These are phyloP conservation scores for Metschnikowia colocasiae DNA, from an alignment of 805 yeast genomes.

Conservation along the genomic window DNA sequence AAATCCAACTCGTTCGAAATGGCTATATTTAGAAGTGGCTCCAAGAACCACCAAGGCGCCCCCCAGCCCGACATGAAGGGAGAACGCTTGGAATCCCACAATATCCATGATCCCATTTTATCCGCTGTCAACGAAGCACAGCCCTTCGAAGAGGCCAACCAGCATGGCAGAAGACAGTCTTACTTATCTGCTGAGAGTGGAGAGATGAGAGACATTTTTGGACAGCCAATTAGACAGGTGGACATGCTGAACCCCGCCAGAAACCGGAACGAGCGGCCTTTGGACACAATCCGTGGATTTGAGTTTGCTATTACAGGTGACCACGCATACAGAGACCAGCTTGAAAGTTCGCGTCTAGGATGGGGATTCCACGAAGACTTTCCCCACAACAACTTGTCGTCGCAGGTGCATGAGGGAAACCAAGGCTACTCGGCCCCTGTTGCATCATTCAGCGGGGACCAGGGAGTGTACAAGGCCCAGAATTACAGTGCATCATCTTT, in stretches of 20 bases:
- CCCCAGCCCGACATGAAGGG: conserved; percentile 18
- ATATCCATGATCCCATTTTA: conserved; percentile 76
- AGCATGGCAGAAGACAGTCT: conserved; percentile 43
- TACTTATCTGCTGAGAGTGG: conserved; percentile 46
- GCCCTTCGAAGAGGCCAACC: conserved; percentile 72
- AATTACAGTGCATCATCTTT: conserved; percentile 54
- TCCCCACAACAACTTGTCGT: conserved; percentile 47
- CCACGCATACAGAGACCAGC: conserved; percentile 66
- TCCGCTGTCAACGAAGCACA: conserved; percentile 93
- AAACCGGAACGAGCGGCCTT: conserved; percentile 89
- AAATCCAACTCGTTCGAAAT: conserved; percentile 1
- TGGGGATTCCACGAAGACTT: conserved; percentile 85
- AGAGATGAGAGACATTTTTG: conserved; percentile 78
- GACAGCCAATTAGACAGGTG: conserved; percentile 69
- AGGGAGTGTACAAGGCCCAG: conserved; percentile 48
- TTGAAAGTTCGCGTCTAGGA: conserved; percentile 76
- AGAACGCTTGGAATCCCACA: conserved; percentile 10
- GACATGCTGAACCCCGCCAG: conserved; percentile 94
- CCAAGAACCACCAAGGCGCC: conserved; percentile 23
- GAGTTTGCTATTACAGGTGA: conserved; percentile 96
- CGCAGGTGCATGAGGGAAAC: conserved; percentile 17
- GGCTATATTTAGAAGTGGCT: conserved; percentile 21
- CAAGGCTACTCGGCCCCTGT: conserved; percentile 36
- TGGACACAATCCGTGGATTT: conserved; percentile 91
- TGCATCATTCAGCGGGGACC: conserved; percentile 38